Conservation (phyloP, 2,329 filamentous ascomycete genomes). For the Nectriaceae sp. region DNA sequence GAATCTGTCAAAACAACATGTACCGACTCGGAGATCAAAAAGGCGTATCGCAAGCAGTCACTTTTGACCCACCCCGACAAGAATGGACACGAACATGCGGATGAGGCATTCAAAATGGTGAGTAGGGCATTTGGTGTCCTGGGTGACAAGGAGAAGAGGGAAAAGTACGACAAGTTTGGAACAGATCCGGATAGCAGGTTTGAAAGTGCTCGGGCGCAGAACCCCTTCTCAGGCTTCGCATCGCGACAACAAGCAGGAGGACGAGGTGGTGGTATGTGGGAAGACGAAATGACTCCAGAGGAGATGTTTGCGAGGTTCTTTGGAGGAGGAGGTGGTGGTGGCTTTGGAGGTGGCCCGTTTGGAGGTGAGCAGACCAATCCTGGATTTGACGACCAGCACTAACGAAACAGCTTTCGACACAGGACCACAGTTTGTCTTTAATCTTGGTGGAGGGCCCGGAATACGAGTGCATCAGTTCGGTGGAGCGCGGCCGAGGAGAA, state of each 20-base stretch:
- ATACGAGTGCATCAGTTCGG: slow-evolving; percentile 96
- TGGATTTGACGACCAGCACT: slow-evolving; percentile 13
- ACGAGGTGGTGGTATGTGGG: slow-evolving; percentile 67
- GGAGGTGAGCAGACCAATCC: slow-evolving; percentile 36
- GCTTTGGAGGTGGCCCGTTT: slow-evolving; percentile 62
- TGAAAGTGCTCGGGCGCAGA: slow-evolving; percentile 60
- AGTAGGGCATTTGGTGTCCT: slow-evolving; percentile 90
- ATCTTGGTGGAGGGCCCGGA: slow-evolving; percentile 87
- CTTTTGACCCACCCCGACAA: slow-evolving; percentile 97
- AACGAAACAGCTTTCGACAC: slow-evolving; percentile 62
- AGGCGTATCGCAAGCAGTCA: slow-evolving; percentile 93
- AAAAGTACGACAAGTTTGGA: slow-evolving; percentile 84
- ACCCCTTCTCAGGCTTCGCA: slow-evolving; percentile 66
- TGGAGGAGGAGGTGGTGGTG: slow-evolving; percentile 69
- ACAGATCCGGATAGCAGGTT: slow-evolving; percentile 92
- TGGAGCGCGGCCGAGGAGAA: slow-evolving; percentile 72
- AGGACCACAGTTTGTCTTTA: slow-evolving; percentile 91
- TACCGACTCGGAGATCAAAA: slow-evolving; percentile 88
- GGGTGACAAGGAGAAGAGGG: slow-evolving; percentile 84
- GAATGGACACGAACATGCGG: slow-evolving; percentile 92
- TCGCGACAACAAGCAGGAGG: slow-evolving; percentile 44
- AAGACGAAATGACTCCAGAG: slow-evolving; percentile 92
- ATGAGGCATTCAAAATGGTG: slow-evolving; percentile 99
- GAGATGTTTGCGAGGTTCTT: slow-evolving; percentile 98
- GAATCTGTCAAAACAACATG: slow-evolving; percentile 64